A percentile compares a stretch with the other conserved stretches of the same genome.
phyloP scores from a whole-genome alignment of 148 eudicot species.

The Vaccinium vitisidaea region DNA sequence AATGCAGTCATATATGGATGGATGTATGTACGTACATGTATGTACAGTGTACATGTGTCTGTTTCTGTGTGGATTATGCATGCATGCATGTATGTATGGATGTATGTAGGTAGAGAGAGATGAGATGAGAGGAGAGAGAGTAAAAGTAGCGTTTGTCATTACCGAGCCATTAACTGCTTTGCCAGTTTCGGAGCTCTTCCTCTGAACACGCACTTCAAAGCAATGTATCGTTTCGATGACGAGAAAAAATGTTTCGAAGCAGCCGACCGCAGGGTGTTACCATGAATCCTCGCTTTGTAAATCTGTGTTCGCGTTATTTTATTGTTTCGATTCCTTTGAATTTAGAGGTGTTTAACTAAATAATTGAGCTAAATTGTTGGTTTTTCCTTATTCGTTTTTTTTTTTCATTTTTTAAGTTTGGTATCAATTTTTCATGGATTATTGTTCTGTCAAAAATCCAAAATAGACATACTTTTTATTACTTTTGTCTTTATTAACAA shows the following conservation, averaged over 20 bases:
- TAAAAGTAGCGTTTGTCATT: not conserved
- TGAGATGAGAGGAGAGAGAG: not conserved
- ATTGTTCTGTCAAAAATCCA: too few relatives aligned
- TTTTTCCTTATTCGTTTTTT: too few relatives aligned
- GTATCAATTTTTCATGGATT: too few relatives aligned
- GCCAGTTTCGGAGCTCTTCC: not conserved
- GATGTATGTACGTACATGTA: not conserved
- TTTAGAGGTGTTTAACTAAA: too few relatives aligned
- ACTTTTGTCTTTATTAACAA: too few relatives aligned
- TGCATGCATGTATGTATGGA: not conserved
- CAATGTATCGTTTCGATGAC: not conserved
- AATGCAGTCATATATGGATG: not conserved
- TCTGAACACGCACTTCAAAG: conserved; percentile 3
- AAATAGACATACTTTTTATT: too few relatives aligned
- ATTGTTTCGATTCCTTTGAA: too few relatives aligned
- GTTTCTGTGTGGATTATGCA: not conserved
- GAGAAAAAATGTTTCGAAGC: not conserved
- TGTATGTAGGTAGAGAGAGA: not conserved
- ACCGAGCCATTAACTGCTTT: not conserved
- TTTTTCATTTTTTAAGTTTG: too few relatives aligned
- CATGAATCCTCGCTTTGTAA: not conserved
- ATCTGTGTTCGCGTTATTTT: too few relatives aligned
- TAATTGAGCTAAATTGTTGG: too few relatives aligned
- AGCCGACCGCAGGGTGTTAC: not conserved
- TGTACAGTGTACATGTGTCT: not conserved